phyloP scores from a whole-genome alignment of 2,329 filamentous ascomycete genomes.

The Fusarium vanettenii region DNA sequence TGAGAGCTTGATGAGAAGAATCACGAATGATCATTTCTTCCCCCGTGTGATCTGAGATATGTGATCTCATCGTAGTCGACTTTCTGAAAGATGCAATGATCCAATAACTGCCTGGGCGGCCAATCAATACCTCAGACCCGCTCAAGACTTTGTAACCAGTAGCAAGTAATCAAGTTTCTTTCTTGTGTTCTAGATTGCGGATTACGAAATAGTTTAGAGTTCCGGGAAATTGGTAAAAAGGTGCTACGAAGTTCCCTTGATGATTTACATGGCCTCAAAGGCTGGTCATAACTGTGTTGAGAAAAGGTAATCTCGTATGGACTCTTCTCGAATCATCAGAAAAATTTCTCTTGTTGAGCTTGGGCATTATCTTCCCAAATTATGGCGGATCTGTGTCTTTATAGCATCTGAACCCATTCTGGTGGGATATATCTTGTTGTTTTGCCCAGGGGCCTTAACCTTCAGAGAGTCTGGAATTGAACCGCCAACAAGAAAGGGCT shows the following conservation, averaged over 20 bases:
- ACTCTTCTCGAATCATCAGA: neutral
- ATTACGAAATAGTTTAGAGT: neutral
- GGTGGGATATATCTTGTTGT: too few species aligned
- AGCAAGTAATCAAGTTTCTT: neutral
- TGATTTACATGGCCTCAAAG: neutral
- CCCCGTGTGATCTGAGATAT: neutral
- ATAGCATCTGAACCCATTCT: neutral
- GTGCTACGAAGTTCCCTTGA: neutral
- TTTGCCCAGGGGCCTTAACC: neutral
- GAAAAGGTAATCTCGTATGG: neutral
- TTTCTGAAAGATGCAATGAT: neutral
- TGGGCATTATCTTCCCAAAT: neutral
- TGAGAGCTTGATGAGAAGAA: neutral
- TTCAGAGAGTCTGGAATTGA: neutral
- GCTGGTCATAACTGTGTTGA: neutral
- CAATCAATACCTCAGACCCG: neutral
- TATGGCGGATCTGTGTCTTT: neutral
- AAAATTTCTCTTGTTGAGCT: neutral
- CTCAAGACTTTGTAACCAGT: rapidly evolving
- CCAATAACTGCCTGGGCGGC: neutral
- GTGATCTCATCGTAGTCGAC: neutral
- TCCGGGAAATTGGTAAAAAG: neutral
- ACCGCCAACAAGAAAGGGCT: neutral
- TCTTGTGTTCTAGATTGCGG: neutral
- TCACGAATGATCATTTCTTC: neutral